Evolutionary conservation across 2,329 filamentous ascomycete species (phyloP).

Genomic region (Nannizzia gypsea): DNA sequence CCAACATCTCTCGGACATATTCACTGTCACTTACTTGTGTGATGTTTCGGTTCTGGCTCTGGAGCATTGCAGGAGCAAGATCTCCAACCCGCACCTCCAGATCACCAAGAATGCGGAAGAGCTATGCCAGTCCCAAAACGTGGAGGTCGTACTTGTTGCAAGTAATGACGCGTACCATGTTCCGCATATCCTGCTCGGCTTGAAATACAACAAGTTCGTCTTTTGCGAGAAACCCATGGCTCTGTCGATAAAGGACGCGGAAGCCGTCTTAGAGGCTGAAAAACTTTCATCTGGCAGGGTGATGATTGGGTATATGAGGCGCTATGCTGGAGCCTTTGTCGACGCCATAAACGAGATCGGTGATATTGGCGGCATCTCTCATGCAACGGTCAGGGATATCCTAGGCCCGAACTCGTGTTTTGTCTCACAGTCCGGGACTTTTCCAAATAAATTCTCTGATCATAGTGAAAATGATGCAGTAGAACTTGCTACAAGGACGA

Average conservation of each 20-base stretch:
- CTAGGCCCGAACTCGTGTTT: slow-evolving; percentile 40
- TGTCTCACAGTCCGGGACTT: slow-evolving; percentile 24
- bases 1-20: slow-evolving; percentile 31
- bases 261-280: slow-evolving; percentile 41
- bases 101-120: slow-evolving; percentile 31
- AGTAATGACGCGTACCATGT: slow-evolving; percentile 42
- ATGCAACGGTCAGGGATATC: slow-evolving; percentile 41
- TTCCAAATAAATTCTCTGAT: slow-evolving; percentile 33
- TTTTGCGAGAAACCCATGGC: slow-evolving; percentile 49
- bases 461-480: slow-evolving; percentile 20
- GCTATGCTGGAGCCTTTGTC: slow-evolving; percentile 44
- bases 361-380: slow-evolving; percentile 38
- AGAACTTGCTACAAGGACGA: slow-evolving; percentile 16
- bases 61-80: slow-evolving; percentile 28
- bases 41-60: slow-evolving; percentile 39
- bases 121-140: slow-evolving; percentile 33
- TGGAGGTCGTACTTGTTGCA: slow-evolving; percentile 42
- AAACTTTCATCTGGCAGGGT: slow-evolving; percentile 35
- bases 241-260: slow-evolving; percentile 33
- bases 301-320: slow-evolving; percentile 50
- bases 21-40: slow-evolving; percentile 39
- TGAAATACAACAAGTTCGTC: slow-evolving; percentile 34
- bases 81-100: slow-evolving; percentile 17
- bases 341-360: slow-evolving; percentile 43
- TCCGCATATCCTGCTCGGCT: slow-evolving; percentile 37